A percentile compares a stretch with the other conserved stretches of the same genome.
Conservation (phyloP, 768 basidiomycete species). For the Suillus americanus region DNA sequence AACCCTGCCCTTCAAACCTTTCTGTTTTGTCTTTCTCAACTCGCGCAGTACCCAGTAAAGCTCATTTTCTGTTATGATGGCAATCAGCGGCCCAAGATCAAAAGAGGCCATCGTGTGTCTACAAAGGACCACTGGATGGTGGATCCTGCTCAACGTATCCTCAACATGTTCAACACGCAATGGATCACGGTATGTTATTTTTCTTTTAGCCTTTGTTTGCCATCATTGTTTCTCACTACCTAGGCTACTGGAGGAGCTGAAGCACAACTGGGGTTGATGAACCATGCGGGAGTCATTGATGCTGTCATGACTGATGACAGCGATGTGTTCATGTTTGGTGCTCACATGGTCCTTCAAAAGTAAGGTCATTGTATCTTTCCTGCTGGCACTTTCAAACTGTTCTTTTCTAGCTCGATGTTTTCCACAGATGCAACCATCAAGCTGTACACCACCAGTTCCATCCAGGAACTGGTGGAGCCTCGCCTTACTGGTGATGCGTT, state of each 20-base stretch:
- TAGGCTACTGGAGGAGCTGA: background rate
- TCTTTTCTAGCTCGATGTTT: conserved; percentile 3
- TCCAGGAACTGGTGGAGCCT: conserved; percentile 16
- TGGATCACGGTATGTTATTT: background rate
- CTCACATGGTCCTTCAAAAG: background rate
- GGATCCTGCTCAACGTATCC: conserved; percentile 2
- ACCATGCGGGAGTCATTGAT: background rate
- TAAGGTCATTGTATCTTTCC: background rate
- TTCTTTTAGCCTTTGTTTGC: background rate
- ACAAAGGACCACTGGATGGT: conserved; percentile 7
- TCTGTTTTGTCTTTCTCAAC: background rate
- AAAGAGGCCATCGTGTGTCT: background rate
- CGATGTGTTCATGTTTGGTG: conserved; percentile 6
- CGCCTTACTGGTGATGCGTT: background rate
- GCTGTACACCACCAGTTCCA: background rate
- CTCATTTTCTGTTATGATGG: background rate
- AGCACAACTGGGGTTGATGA: background rate
- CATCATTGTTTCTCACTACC: no score
- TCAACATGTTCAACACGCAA: background rate
- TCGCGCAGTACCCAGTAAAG: background rate
- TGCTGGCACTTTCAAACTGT: no score
- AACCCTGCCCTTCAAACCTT: background rate
- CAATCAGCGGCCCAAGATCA: background rate
- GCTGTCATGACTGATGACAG: background rate
- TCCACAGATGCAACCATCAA: background rate